These are phyloP conservation scores for barrel medic (Medicago truncatula) DNA, from an alignment of 306 rosid species.

Conservation along the genomic window DNA sequence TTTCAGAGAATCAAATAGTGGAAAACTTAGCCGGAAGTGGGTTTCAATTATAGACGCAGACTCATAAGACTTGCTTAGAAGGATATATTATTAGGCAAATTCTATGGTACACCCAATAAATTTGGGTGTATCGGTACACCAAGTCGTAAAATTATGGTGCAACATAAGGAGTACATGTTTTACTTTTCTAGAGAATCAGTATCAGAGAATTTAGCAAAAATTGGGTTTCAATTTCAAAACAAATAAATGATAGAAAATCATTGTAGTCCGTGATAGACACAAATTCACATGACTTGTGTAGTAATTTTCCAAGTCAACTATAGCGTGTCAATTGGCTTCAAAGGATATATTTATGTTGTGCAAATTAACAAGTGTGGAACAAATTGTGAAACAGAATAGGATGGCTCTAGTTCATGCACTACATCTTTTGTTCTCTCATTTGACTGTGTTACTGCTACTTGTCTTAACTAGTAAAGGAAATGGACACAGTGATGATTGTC, in stretches of 20 bases:
- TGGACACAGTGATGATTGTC: background rate
- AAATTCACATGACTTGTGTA: background rate
- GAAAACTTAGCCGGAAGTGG: too few relatives aligned
- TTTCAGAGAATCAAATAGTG: too few relatives aligned
- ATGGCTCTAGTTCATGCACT: background rate
- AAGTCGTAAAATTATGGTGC: too few relatives aligned
- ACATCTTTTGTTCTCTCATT: background rate
- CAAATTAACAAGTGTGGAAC: background rate
- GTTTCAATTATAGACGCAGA: too few relatives aligned
- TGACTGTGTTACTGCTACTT: background rate
- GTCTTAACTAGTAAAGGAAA: background rate
- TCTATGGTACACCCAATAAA: too few relatives aligned
- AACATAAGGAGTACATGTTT: background rate
- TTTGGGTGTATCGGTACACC: too few relatives aligned
- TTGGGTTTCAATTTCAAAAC: background rate
- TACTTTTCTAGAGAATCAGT: background rate
- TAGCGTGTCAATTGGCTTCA: background rate
- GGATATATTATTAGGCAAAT: too few relatives aligned
- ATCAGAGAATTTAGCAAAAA: background rate
- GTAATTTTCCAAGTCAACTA: background rate
- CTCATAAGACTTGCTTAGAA: too few relatives aligned
- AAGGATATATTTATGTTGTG: background rate
- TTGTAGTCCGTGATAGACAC: background rate
- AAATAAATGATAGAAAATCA: background rate
- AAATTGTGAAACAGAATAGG: slow-evolving; percentile 4